These are phyloP conservation scores for Inonotus hispidus DNA, from an alignment of 1,284 basidiomycete species.

Conservation along the genomic window DNA sequence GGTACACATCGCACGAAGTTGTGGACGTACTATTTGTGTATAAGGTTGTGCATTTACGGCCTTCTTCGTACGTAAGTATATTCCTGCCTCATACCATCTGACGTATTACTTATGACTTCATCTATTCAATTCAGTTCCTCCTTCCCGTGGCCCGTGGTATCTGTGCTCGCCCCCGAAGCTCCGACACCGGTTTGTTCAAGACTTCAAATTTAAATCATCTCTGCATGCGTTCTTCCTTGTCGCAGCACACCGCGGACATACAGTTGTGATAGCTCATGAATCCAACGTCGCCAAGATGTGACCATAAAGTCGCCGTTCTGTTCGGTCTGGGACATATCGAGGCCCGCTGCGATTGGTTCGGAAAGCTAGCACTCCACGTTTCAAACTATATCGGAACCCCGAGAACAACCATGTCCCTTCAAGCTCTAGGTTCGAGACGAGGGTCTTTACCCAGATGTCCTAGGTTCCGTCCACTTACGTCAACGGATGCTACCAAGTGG, in stretches of 20 bases:
- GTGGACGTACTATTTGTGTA: background rate
- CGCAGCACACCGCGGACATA: background rate
- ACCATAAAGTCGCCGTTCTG: background rate
- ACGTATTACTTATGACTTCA: background rate
- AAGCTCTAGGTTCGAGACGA: too few species aligned
- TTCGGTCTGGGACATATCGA: background rate
- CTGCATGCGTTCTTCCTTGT: background rate
- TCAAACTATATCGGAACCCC: too few species aligned
- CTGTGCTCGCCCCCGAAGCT: background rate
- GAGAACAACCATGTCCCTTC: too few species aligned
- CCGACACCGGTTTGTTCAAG: background rate
- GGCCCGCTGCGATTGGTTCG: background rate
- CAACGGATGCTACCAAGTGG: background rate
- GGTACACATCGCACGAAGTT: background rate
- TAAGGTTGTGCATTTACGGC: background rate
- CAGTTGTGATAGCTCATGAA: background rate
- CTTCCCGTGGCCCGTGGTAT: background rate
- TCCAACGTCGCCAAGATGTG: background rate
- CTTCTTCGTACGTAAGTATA: conserved; percentile 5
- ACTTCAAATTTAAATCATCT: background rate
- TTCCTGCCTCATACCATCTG: background rate
- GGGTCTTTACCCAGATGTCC: too few species aligned
- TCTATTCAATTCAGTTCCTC: background rate
- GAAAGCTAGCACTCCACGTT: background rate
- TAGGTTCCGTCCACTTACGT: background rate